Percentiles rank a stretch among this genome's conserved stretches.
Evolutionary conservation across 2,329 filamentous ascomycete genomes (phyloP).

Genomic region (Arachnopeziza araneosa): DNA sequence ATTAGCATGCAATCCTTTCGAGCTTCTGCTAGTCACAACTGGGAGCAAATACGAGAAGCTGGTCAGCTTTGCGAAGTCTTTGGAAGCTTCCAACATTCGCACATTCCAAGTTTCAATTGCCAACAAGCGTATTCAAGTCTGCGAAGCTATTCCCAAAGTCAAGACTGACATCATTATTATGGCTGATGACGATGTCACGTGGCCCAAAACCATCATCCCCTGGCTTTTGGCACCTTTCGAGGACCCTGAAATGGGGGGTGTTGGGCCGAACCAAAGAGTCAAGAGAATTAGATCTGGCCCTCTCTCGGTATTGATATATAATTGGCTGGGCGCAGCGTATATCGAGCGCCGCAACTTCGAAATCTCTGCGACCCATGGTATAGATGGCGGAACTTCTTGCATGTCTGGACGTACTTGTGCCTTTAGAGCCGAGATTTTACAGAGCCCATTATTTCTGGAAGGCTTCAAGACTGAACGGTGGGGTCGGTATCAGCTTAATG

Average conservation of each 20-base stretch:
- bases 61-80: slow-evolving; percentile 57
- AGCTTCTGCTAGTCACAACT: slow-evolving; percentile 83
- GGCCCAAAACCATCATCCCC: slow-evolving; percentile 77
- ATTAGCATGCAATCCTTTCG: slow-evolving; percentile 60
- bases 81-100: slow-evolving; percentile 56
- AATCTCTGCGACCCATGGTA: slow-evolving; percentile 89
- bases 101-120: slow-evolving; percentile 77
- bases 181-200: slow-evolving; percentile 93
- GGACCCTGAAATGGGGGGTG: slow-evolving; percentile 74
- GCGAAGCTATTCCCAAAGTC: slow-evolving; percentile 81
- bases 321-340: slow-evolving; percentile 87
- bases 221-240: slow-evolving; percentile 95
- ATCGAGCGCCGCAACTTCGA: slow-evolving; percentile 94
- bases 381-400: slow-evolving; percentile 94
- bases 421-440: slow-evolving; percentile 82
- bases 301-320: slow-evolving; percentile 63
- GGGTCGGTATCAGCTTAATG: slow-evolving; percentile 84
- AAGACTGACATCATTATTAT: slow-evolving; percentile 81
- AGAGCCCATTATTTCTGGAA: slow-evolving; percentile 77
- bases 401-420: slow-evolving; percentile 92
- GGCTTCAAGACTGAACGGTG: slow-evolving; percentile 90
- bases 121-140: slow-evolving; percentile 94
- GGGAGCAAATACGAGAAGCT: slow-evolving; percentile 69
- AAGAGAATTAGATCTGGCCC: slow-evolving; percentile 57
- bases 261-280: slow-evolving; percentile 86